phyloP scores from a whole-genome alignment of 352 stramenopile species.

The Phytophthora tentaculata region DNA sequence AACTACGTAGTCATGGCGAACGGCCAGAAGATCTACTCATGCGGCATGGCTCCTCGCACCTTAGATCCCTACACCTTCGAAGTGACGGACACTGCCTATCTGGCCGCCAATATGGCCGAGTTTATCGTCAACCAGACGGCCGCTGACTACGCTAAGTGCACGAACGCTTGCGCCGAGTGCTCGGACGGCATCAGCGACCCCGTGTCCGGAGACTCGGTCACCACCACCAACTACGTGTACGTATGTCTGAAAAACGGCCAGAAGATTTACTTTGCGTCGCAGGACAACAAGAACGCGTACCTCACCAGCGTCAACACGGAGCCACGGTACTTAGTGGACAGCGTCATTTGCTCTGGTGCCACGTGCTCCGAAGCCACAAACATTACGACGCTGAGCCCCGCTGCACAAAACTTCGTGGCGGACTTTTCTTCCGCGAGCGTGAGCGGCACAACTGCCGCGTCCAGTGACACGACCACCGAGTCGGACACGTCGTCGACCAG shows the following conservation, averaged over 20 bases:
- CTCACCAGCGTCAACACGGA: slow-evolving; percentile 59
- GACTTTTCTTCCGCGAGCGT: slow-evolving; percentile 33
- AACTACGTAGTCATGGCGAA: slow-evolving; percentile 70
- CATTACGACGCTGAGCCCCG: slow-evolving; percentile 59
- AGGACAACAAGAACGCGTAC: slow-evolving; percentile 71
- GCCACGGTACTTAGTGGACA: slow-evolving; percentile 58
- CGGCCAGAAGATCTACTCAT: slow-evolving; percentile 77
- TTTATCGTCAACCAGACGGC: slow-evolving; percentile 50
- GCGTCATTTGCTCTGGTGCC: slow-evolving; percentile 56
- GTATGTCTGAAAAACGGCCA: slow-evolving; percentile 79
- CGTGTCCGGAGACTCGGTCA: slow-evolving; percentile 63
- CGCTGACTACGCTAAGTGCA: slow-evolving; percentile 41
- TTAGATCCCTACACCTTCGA: slow-evolving; percentile 57
- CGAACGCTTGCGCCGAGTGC: slow-evolving; percentile 53
- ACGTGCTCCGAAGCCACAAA: slow-evolving; percentile 68
- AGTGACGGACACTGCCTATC: slow-evolving; percentile 74
- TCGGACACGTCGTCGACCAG: slow-evolving; percentile 30
- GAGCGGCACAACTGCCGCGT: slow-evolving; percentile 23
- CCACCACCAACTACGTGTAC: slow-evolving; percentile 66
- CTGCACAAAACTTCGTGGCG: slow-evolving; percentile 44
- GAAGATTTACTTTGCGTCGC: slow-evolving; percentile 87
- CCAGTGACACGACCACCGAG: slow-evolving; percentile 29
- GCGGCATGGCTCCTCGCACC: slow-evolving; percentile 65
- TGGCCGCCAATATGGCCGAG: slow-evolving; percentile 79
- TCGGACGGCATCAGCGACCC: slow-evolving; percentile 60